A percentile compares a stretch with the other conserved stretches of the same genome.
Evolutionary conservation across 1,284 basidiomycete species (phyloP).

Genomic region (Termitomyces sp.): DNA sequence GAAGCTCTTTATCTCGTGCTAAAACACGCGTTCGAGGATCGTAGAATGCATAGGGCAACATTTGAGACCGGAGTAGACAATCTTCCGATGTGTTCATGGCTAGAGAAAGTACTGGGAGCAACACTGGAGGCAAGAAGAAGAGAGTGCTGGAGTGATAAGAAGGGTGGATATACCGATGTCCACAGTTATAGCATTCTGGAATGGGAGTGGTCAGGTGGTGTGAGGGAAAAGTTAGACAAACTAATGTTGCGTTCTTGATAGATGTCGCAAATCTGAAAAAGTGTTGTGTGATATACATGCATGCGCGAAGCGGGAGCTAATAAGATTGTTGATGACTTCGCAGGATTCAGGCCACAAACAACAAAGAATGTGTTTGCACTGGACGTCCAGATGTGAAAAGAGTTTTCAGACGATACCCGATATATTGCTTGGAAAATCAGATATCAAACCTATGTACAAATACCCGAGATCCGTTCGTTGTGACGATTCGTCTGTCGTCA

Average conservation of each 20-base stretch:
- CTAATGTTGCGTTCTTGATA: neutral
- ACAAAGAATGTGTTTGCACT: neutral
- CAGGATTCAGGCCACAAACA: neutral
- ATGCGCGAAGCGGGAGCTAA: neutral
- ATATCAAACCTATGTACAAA: constrained; percentile 66
- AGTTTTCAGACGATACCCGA: neutral
- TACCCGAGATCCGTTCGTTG: constrained; percentile 44
- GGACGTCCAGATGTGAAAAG: neutral
- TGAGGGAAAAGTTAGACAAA: constrained; percentile 26
- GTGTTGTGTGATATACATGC: neutral
- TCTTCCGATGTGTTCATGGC: constrained; percentile 37
- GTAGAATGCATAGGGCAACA: constrained; percentile 33
- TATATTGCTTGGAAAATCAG: constrained; percentile 23
- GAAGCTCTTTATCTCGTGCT: constrained; percentile 36
- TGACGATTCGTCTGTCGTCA: constrained; percentile 69
- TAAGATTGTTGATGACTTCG: neutral
- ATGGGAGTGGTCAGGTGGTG: constrained; percentile 32
- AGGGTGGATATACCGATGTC: constrained; percentile 33
- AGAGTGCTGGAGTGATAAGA: constrained; percentile 31
- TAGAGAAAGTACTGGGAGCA: constrained; percentile 35
- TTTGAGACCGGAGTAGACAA: constrained; percentile 38
- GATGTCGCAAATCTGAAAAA: neutral
- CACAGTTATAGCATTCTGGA: constrained; percentile 37
- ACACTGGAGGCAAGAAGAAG: constrained; percentile 31
- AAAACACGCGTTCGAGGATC: constrained; percentile 35